phyloP scores from a whole-genome alignment of 495 filamentous ascomycete species.

The Cercophora sp. region DNA sequence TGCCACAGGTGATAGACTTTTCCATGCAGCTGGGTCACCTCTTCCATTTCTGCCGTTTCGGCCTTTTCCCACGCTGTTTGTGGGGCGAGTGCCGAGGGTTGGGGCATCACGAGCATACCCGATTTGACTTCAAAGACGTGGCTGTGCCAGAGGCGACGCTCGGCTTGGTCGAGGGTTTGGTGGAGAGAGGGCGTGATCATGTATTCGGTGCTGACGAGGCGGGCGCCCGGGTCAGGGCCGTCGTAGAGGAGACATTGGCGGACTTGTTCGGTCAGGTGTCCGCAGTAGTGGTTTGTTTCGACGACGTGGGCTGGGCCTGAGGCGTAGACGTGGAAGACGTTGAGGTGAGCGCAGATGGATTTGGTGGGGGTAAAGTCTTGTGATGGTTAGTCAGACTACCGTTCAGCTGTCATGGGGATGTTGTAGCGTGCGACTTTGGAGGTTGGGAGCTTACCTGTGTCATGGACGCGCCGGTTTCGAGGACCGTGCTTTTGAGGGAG shows the following conservation, averaged over 20 bases:
- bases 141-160: constrained; percentile 73
- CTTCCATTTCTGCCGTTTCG: constrained; percentile 76
- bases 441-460: constrained; percentile 44
- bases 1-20: constrained; percentile 93
- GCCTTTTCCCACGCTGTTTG: constrained; percentile 67
- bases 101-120: constrained; percentile 82
- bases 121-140: constrained; percentile 86
- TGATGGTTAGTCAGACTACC: constrained; percentile 4
- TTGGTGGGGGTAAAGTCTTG: constrained; percentile 70
- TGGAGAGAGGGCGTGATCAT: constrained; percentile 77
- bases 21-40: constrained; percentile 70
- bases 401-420: not conserved
- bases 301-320: constrained; percentile 62
- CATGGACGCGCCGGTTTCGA: constrained; percentile 61
- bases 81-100: constrained; percentile 46
- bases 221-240: constrained; percentile 56
- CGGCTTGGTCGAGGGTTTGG: constrained; percentile 56
- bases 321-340: constrained; percentile 81
- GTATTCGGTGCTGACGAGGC: constrained; percentile 85
- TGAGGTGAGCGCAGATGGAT: constrained; percentile 76
- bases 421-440: not conserved
- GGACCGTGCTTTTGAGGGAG: constrained; percentile 52
- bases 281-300: constrained; percentile 83
- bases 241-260: constrained; percentile 89
- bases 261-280: constrained; percentile 64